These are phyloP conservation scores for Waltergamsia citrina DNA, from an alignment of 2,329 filamentous ascomycete genomes.

Conservation along the genomic window DNA sequence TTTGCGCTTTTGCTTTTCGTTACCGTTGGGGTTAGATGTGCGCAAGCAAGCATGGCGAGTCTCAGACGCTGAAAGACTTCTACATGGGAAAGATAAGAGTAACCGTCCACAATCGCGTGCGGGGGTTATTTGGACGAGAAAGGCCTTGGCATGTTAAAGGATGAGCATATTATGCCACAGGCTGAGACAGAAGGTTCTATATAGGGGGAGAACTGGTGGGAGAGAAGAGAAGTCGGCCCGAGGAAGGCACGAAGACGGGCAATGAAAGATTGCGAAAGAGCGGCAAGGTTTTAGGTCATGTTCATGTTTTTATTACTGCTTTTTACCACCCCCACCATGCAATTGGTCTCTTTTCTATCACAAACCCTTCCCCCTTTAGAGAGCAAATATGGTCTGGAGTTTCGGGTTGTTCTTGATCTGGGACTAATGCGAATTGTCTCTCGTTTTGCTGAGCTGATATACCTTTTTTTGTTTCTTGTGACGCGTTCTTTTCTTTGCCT, in stretches of 20 bases:
- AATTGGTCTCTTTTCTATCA: constrained; percentile 6
- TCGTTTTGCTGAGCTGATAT: constrained; percentile 10
- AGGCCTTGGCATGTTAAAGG: no score
- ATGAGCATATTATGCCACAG: no score
- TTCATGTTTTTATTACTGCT: constrained; percentile 1
- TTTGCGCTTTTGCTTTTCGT: no score
- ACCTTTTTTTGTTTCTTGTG: constrained; percentile 1
- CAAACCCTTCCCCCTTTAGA: constrained; percentile 5
- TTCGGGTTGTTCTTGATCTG: constrained; percentile 25
- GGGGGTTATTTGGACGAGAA: no score
- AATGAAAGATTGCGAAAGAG: not conserved
- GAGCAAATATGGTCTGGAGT: constrained; percentile 38
- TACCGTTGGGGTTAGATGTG: no score
- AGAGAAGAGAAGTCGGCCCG: no score
- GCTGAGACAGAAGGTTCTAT: no score
- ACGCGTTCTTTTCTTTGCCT: no score
- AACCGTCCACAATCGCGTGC: no score
- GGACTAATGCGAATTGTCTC: constrained; percentile 31
- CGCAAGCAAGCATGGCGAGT: not conserved
- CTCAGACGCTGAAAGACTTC: no score
- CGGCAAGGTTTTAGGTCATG: not conserved
- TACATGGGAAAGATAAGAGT: no score
- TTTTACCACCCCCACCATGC: not conserved
- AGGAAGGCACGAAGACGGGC: not conserved
- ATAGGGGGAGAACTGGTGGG: no score